A percentile compares a stretch with the other conserved stretches of the same genome.
phyloP scores from a whole-genome alignment of 1,284 basidiomycete species.

The Ganoderma multipileum region DNA sequence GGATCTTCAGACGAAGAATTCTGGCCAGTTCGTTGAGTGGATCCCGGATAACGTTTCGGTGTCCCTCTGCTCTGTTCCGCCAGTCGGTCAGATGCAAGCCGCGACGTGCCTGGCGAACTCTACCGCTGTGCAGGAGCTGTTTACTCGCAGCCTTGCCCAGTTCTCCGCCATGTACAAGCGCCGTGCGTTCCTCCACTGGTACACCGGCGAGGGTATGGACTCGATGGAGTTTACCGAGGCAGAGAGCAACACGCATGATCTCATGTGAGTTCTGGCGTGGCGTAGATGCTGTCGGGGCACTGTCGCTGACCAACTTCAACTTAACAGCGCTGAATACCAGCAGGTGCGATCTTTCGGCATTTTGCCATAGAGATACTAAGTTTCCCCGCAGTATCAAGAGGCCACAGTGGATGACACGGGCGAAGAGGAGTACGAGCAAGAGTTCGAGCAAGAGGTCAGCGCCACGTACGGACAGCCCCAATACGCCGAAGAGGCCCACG shows the following conservation, averaged over 20 bases:
- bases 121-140: conserved; percentile 89
- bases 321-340: conserved; percentile 72
- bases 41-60: conserved; percentile 87
- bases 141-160: conserved; percentile 82
- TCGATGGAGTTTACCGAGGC: conserved; percentile 93
- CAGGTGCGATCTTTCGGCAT: conserved; percentile 49
- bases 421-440: conserved; percentile 40
- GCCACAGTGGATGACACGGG: conserved; percentile 53
- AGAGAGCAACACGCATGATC: conserved; percentile 82
- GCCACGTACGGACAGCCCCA: not conserved
- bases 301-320: conserved; percentile 46
- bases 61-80: conserved; percentile 83
- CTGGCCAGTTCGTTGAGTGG: conserved; percentile 84
- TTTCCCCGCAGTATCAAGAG: conserved; percentile 64
- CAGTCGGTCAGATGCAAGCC: conserved; percentile 78
- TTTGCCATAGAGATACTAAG: conserved; percentile 8
- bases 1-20: conserved; percentile 75
- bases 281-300: not conserved
- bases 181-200: conserved; percentile 90
- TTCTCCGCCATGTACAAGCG: conserved; percentile 86
- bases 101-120: conserved; percentile 87
- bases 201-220: conserved; percentile 92
- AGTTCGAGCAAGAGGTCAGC: conserved; percentile 35
- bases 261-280: conserved; percentile 63
- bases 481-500: conserved; percentile 7